Percentiles rank a stretch among this genome's conserved stretches.
phyloP scores from a whole-genome alignment of 192 early-diverging fungal genomes.

The Gigaspora rosea region DNA sequence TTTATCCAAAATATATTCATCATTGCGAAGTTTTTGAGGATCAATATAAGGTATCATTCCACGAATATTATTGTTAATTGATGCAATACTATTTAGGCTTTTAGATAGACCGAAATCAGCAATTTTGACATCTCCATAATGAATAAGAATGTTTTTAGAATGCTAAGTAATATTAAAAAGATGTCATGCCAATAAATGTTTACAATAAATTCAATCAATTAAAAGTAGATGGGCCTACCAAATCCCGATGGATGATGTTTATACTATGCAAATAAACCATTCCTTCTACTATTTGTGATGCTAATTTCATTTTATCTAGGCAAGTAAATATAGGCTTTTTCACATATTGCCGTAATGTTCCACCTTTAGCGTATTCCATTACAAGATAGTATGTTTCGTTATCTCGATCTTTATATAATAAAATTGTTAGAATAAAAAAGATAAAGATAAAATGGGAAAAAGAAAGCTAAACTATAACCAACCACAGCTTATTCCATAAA shows the following conservation, averaged over 20 bases:
- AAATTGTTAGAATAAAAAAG: too few relatives aligned
- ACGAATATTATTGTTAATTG: background rate
- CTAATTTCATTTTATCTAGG: background rate
- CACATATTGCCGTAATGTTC: background rate
- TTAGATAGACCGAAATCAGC: background rate
- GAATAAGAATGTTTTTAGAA: background rate
- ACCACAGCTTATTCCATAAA: too few relatives aligned
- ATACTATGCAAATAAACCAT: background rate
- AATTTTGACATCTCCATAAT: background rate
- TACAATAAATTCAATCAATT: too few relatives aligned
- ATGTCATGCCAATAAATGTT: too few relatives aligned
- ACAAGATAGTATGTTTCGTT: background rate
- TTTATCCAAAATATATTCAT: background rate
- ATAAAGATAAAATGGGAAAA: too few relatives aligned
- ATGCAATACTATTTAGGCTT: background rate
- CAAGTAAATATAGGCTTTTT: background rate
- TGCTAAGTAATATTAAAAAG: background rate
- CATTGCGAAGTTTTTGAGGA: background rate
- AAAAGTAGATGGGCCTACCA: background rate
- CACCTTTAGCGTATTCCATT: background rate
- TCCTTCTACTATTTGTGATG: background rate
- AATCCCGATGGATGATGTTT: slow-evolving; percentile 2
- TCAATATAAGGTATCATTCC: background rate
- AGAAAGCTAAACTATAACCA: too few relatives aligned
- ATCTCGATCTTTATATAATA: too few relatives aligned